Evolutionary conservation across 345 rosid species (phyloP).

Genomic region (Eucalyptus curtisii): DNA sequence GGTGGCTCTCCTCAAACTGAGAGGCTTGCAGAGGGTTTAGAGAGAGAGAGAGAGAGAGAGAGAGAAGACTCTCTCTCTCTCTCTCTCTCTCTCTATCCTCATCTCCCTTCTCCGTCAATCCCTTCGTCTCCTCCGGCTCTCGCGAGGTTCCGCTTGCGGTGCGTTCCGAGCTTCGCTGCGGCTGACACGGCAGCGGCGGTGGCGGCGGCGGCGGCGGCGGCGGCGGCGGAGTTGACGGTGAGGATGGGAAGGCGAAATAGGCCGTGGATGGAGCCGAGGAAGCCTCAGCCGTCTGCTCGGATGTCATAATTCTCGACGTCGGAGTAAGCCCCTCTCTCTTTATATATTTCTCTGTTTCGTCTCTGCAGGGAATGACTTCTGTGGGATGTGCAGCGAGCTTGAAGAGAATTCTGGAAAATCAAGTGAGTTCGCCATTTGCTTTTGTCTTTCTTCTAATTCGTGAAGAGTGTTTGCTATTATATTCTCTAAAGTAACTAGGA

Average conservation of each 20-base stretch:
- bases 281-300: slow-evolving; percentile 34
- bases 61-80: too few species aligned
- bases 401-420: too few species aligned
- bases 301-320: slow-evolving; percentile 74
- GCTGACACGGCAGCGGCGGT: background rate
- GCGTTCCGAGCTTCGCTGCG: background rate
- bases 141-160: background rate
- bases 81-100: background rate
- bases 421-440: too few species aligned
- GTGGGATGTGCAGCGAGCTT: too few species aligned
- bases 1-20: background rate
- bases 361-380: too few species aligned
- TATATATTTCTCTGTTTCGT: background rate
- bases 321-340: slow-evolving; percentile 33
- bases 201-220: too few species aligned
- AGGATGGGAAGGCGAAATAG: slow-evolving; percentile 44
- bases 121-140: background rate
- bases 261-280: slow-evolving; percentile 34
- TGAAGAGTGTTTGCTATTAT: background rate
- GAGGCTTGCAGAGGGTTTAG: background rate
- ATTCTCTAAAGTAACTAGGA: too few species aligned
- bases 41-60: background rate
- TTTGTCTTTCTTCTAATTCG: background rate
- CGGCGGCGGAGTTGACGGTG: slow-evolving; percentile 35
- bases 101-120: background rate